A percentile compares a stretch with the other conserved stretches of the same genome.
phyloP scores from a whole-genome alignment of 495 filamentous ascomycete genomes.

The Bacidia gigantensis region DNA sequence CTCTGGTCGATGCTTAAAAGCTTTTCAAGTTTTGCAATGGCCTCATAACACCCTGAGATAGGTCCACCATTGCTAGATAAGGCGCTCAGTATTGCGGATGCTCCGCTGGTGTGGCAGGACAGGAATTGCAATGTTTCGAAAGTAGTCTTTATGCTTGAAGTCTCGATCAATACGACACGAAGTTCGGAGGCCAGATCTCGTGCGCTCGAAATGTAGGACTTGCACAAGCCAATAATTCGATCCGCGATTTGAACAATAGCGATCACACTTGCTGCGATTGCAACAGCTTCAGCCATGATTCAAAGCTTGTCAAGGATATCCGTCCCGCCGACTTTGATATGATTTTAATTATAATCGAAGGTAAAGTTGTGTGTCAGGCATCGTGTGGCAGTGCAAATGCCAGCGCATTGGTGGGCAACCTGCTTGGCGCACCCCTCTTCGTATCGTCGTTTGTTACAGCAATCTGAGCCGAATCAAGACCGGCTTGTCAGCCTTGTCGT shows the following conservation, averaged over 20 bases:
- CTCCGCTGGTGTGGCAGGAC: not conserved
- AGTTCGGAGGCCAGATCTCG: conserved; percentile 17
- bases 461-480: too few species aligned
- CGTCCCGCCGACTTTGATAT: too few species aligned
- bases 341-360: too few species aligned
- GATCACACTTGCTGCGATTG: conserved; percentile 5
- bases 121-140: conserved; percentile 17
- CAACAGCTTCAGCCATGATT: conserved; percentile 5
- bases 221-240: conserved; percentile 17
- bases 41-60: conserved; percentile 2
- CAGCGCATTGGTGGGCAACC: too few species aligned
- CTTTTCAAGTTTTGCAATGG: conserved; percentile 5
- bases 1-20: not conserved
- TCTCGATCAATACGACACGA: conserved; percentile 17
- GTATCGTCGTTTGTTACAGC: too few species aligned
- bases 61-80: not conserved
- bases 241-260: conserved; percentile 21
- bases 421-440: too few species aligned
- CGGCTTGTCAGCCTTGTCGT: too few species aligned
- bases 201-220: conserved; percentile 16
- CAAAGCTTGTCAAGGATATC: too few species aligned
- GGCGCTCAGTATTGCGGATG: not conserved
- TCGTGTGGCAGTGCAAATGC: too few species aligned
- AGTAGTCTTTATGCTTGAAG: conserved; percentile 13
- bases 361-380: too few species aligned